phyloP scores from a whole-genome alignment of 2,329 filamentous ascomycete species.

The Ambrosiella beaveri region DNA sequence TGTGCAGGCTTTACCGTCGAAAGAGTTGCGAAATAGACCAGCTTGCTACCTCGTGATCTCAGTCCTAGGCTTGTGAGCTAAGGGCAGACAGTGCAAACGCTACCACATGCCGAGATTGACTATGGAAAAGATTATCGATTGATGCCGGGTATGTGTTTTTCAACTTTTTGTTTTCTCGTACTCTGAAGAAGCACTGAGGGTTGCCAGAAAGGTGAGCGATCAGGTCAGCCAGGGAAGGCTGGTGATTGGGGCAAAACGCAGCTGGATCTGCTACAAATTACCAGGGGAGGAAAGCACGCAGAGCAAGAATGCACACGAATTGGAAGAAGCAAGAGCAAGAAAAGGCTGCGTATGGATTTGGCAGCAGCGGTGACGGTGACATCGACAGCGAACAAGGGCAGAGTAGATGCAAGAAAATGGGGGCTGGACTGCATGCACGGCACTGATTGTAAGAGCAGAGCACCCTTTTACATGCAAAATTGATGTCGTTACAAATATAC shows the following conservation, averaged over 20 bases:
- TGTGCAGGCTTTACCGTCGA: too few species aligned
- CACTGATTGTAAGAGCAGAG: not conserved
- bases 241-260: not conserved
- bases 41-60: not conserved
- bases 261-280: not conserved
- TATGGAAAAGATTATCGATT: not conserved
- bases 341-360: not conserved
- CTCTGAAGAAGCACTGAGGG: not conserved
- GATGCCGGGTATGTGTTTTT: not conserved
- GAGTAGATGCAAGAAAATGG: not conserved
- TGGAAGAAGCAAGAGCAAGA: not conserved
- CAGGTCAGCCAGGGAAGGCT: not conserved
- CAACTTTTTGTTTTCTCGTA: not conserved
- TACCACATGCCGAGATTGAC: constrained; percentile 7
- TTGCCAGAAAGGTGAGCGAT: too few species aligned
- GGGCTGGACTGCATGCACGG: not conserved
- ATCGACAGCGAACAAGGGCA: not conserved
- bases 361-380: not conserved
- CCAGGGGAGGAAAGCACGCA: not conserved
- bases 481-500: too few species aligned
- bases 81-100: constrained; percentile 6
- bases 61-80: constrained; percentile 1
- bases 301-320: not conserved
- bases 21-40: too few species aligned
- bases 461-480: not conserved